Evolutionary conservation across 1,139 yeast genomes (phyloP), one percentile per base, ranked within the genome.

Genomic region (Saccharomyces hybrid): DNA sequence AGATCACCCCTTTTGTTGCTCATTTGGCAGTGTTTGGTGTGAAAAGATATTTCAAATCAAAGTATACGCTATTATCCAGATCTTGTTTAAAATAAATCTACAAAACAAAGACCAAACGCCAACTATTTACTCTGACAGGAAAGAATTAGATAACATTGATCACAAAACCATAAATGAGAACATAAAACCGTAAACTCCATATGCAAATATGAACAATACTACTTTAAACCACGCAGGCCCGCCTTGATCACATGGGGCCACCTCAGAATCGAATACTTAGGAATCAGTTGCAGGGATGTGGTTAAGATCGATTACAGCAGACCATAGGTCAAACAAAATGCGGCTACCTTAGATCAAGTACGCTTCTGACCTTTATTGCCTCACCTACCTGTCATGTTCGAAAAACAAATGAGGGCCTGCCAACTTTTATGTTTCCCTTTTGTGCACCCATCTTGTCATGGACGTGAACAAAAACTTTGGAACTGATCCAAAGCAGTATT

Each of bases 391-490:
- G 32, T 9, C 32, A 29, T 9, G 32, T 29, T 29, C 32, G n/a
- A 29, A 29, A 29, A 29, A 29, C 32, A 8, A 29, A 29, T 8
- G 32, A 29, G 32, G 32, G 32, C 32, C 32, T 29, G 32, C n/a
- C 32, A 29, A 29, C 34, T 31, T 31, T 31, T 31, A 31, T 31
- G 2, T 31, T 31, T 1, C 34, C 34, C 34, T 31, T 31, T 31
- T 31, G 34, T 31, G 34, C 34, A 31, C 81, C 21, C 81, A 77
- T 56, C 77, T 74, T 31, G 81, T 75, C 46, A 31, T 1, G 34
- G 34, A 31, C 0, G 34, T 31, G 3, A 31, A 31, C 34, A 1
- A 31, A 1, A 31, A 31, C 2, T 31, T 31, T 31, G 34, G 34
- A 12, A 31, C 34, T 31, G 34, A 3, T 31, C 34, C 34, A 31